These are phyloP conservation scores for Penicillium crustosum DNA, from an alignment of 2,329 filamentous ascomycete species.

Conservation along the genomic window DNA sequence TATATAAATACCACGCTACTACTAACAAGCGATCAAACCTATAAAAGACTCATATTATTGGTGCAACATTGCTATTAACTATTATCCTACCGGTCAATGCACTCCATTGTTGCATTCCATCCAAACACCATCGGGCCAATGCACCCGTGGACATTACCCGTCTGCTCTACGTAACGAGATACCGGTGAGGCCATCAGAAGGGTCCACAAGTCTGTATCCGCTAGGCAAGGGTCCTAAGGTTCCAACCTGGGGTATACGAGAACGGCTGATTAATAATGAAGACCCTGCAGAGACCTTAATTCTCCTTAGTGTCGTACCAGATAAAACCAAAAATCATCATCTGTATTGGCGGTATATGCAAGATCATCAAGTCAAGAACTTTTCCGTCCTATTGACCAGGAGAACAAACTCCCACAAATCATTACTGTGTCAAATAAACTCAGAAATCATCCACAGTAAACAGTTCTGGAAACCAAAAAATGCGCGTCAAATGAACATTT, in stretches of 20 bases:
- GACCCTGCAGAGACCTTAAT: too few relatives aligned
- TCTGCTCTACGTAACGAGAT: background rate
- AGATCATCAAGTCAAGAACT: slow-evolving; percentile 31
- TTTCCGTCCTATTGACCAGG: slow-evolving; percentile 27
- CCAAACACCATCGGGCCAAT: background rate
- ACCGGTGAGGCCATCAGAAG: background rate
- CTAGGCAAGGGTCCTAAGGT: background rate
- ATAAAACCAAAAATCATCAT: slow-evolving; percentile 16
- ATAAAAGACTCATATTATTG: background rate
- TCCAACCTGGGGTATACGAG: background rate
- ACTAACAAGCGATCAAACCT: background rate
- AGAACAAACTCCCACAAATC: slow-evolving; percentile 21
- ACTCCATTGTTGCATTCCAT: background rate
- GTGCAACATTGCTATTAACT: background rate
- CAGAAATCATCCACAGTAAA: slow-evolving; percentile 18
- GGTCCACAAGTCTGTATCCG: background rate
- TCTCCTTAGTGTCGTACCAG: background rate
- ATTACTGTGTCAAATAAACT: slow-evolving; percentile 14
- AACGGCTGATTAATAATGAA: background rate
- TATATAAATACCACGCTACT: background rate
- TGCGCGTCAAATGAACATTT: slow-evolving; percentile 21
- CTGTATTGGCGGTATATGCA: slow-evolving; percentile 28
- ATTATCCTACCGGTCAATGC: background rate
- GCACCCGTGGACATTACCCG: background rate
- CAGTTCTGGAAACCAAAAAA: slow-evolving; percentile 14